Evolutionary conservation across 1,284 basidiomycete genomes (phyloP).

Genomic region (Malassezia cuniculi): DNA sequence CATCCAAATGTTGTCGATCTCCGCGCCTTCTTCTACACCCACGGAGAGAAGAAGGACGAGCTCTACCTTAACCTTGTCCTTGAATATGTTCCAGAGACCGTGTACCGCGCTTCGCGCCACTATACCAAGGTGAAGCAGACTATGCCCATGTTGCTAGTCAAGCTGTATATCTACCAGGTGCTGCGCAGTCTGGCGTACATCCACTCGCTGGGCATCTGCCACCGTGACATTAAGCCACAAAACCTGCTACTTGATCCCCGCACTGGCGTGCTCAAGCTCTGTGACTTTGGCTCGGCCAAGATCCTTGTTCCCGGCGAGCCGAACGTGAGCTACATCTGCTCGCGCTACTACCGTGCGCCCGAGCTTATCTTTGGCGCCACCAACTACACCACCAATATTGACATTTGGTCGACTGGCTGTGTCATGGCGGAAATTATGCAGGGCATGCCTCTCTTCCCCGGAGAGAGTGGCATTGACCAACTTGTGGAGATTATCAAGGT

Average conservation of each 20-base stretch:
- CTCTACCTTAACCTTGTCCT: conserved; percentile 98
- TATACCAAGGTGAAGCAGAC: conserved; percentile 99
- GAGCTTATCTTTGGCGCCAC: conserved; percentile 99
- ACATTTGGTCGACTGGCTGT: conserved; percentile 99
- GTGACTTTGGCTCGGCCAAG: conserved; percentile 98
- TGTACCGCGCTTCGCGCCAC: conserved; percentile 94
- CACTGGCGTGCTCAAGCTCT: conserved; percentile 90
- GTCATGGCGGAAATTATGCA: conserved; percentile 99
- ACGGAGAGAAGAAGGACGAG: conserved; percentile 99
- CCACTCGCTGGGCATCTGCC: conserved; percentile 74
- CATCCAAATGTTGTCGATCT: conserved; percentile 98
- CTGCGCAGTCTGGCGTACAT: conserved; percentile 94
- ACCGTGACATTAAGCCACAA: conserved; percentile 99
- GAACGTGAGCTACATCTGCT: conserved; percentile 99
- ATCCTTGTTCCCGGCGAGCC: conserved; percentile 94
- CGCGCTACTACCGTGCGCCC: conserved; percentile 95
- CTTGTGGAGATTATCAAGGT: conserved; percentile 99
- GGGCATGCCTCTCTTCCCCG: conserved; percentile 94
- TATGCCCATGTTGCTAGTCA: conserved; percentile 99
- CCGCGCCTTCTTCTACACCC: conserved; percentile 96
- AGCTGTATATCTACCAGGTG: conserved; percentile 94
- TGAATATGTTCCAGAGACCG: conserved; percentile 98
- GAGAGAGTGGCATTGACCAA: conserved; percentile 98
- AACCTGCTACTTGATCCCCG: conserved; percentile 92
- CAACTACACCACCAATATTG: conserved; percentile 99